Conservation (phyloP, 192 early-diverging fungal species). For the Coemansia sp. region DNA sequence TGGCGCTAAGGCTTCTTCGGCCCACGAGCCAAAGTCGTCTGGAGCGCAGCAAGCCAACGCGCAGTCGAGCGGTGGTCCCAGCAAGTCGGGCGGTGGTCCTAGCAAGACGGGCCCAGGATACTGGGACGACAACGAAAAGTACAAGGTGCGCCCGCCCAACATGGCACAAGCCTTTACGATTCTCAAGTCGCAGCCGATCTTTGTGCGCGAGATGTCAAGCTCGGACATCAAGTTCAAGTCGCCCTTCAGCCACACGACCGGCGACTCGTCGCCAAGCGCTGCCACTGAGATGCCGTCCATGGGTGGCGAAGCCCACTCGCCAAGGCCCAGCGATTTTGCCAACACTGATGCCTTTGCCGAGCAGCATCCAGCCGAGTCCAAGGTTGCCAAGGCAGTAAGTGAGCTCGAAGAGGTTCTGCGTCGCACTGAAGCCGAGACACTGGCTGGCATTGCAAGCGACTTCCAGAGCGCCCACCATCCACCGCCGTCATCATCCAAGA, state of each 20-base stretch:
- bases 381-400: constrained; percentile 56
- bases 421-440: constrained; percentile 43
- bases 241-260: constrained; percentile 34
- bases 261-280: neutral
- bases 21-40: constrained; percentile 5
- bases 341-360: constrained; percentile 30
- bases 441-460: constrained; percentile 42
- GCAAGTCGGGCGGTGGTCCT: no score
- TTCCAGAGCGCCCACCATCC: constrained; percentile 16
- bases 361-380: constrained; percentile 50
- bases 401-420: constrained; percentile 56
- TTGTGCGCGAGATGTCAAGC: constrained; percentile 50
- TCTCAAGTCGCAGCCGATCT: constrained; percentile 51
- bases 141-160: constrained; percentile 47
- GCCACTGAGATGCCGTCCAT: constrained; percentile 7
- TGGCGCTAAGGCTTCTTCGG: neutral
- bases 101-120: constrained; percentile 29
- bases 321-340: neutral
- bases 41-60: neutral
- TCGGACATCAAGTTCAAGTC: constrained; percentile 49
- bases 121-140: constrained; percentile 53
- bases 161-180: constrained; percentile 52
- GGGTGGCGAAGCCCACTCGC: neutral
- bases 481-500: constrained; percentile 7
- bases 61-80: neutral